phyloP scores from a whole-genome alignment of 2,329 filamentous ascomycete genomes.

The Aspergillus awamori region DNA sequence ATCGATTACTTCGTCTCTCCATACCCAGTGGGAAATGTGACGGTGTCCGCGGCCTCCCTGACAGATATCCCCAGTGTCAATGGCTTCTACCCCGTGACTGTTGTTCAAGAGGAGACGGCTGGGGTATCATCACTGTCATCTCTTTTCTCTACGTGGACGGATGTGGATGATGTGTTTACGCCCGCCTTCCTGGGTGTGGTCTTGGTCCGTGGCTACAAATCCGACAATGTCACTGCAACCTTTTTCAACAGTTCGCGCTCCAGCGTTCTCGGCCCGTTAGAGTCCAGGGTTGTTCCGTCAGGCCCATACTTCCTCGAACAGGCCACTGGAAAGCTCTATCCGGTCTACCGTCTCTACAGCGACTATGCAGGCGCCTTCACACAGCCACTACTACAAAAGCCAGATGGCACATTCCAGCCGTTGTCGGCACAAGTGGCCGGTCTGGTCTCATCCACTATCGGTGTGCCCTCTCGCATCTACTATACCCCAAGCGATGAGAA shows the following conservation, averaged over 20 bases:
- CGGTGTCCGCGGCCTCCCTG: neutral
- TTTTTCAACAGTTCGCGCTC: neutral
- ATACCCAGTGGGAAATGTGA: conserved; percentile 2
- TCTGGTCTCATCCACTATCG: conserved; percentile 43
- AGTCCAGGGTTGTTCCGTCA: neutral
- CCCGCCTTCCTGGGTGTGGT: conserved; percentile 1
- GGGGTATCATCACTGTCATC: neutral
- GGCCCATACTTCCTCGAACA: conserved; percentile 8
- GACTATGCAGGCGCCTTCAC: conserved; percentile 6
- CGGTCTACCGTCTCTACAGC: conserved; percentile 2
- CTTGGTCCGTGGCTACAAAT: neutral
- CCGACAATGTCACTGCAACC: neutral
- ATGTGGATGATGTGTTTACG: conserved; percentile 1
- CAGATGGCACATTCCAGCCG: conserved; percentile 4
- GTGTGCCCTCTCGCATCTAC: conserved; percentile 64
- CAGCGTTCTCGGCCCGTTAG: neutral
- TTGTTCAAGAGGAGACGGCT: neutral
- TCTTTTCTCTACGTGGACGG: neutral
- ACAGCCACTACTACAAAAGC: conserved; percentile 3
- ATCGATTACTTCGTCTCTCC: conserved; percentile 8
- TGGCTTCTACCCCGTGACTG: conserved; percentile 1
- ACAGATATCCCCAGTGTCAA: neutral
- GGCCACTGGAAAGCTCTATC: conserved; percentile 1
- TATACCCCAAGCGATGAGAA: conserved; percentile 45
- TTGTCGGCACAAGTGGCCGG: conserved; percentile 4